phyloP scores from a whole-genome alignment of 768 basidiomycete species.

The Xerocomellus amylosporus region DNA sequence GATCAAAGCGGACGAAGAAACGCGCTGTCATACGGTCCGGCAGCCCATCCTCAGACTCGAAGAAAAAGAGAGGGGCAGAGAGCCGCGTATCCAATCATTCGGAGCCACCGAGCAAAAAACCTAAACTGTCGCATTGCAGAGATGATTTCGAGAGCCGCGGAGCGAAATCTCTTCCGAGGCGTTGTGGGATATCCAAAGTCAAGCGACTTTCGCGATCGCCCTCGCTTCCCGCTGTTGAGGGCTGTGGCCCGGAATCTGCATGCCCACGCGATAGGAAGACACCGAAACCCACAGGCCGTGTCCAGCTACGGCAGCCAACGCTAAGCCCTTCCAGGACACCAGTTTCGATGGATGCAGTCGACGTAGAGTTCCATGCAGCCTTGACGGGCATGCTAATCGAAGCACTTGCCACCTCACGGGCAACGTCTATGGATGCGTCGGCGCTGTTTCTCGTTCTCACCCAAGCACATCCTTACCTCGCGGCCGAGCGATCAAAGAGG shows the following conservation, averaged over 20 bases:
- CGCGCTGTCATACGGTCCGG: background rate
- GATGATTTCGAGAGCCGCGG: background rate
- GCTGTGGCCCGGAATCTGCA: background rate
- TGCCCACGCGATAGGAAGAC: constrained; percentile 4
- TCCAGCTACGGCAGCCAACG: background rate
- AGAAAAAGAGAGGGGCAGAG: constrained; percentile 1
- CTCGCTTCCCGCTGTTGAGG: constrained; percentile 2
- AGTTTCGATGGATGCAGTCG: constrained; percentile 13
- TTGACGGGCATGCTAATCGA: constrained; percentile 68
- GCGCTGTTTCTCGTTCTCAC: constrained; percentile 52
- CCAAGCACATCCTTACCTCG: constrained; percentile 52
- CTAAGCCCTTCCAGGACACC: background rate
- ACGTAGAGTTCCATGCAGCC: constrained; percentile 38
- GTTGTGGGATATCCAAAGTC: background rate
- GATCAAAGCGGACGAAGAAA: constrained; percentile 8
- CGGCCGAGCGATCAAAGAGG: constrained; percentile 28
- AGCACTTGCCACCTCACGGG: constrained; percentile 67
- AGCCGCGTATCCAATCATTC: background rate
- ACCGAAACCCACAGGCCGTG: background rate
- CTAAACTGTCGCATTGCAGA: constrained; percentile 7
- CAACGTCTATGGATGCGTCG: constrained; percentile 59
- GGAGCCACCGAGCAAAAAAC: constrained; percentile 24
- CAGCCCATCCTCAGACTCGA: background rate
- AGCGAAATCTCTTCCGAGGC: background rate
- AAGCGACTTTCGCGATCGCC: constrained; percentile 9